Evolutionary conservation across 139 green algal genomes (phyloP), one percentile per base, ranked within the genome.

Genomic region (Auxenochlorella protothecoides): DNA sequence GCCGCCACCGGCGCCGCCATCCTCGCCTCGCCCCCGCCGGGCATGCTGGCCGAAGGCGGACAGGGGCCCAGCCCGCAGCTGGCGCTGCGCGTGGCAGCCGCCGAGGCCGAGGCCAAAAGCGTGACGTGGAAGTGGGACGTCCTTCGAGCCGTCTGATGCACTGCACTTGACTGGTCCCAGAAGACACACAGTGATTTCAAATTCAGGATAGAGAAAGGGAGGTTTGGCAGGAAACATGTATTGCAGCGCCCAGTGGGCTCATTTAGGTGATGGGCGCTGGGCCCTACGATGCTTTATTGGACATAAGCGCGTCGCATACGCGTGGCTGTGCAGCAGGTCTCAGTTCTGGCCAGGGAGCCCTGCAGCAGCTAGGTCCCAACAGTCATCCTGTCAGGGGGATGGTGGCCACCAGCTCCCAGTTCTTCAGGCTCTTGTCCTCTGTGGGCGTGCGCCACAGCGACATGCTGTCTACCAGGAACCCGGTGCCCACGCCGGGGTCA

Each of bases 121-220:
- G 68, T 74, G 5, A 60, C 78, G 16, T 91, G 86, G 86, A 91
- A 91, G 70, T 90, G 85, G 85, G 83, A 88, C 52, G 71, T 89
- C 6, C 66, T 91, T 54, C 53, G 81, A 70, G 70, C 27, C 12
- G 65, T 27, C 13, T 69, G 65, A 69, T 44, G 27, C 27, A 44
- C 27, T 44, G 27, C 27, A 44, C 27, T 44, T 44, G 27, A 44
- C 27, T 44, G 27, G 27, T 44, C 27, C 27, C 27, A 44, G 27
- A 44, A 44, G 27, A 44, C 27, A 44, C 27, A 44, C 27, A 44
- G 27, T 44, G 27, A 44, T 44, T 44, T 44, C 27, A 44, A 44
- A 44, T 44, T 44, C 27, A 44, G 27, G 27, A 44, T 44, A 44
- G 27, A 44, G 27, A 44, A 44, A 44, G 27, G 27, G 27, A 44